Evolutionary conservation across 164 flowering plant genomes (phyloP).

Genomic region (Annona squamosa): DNA sequence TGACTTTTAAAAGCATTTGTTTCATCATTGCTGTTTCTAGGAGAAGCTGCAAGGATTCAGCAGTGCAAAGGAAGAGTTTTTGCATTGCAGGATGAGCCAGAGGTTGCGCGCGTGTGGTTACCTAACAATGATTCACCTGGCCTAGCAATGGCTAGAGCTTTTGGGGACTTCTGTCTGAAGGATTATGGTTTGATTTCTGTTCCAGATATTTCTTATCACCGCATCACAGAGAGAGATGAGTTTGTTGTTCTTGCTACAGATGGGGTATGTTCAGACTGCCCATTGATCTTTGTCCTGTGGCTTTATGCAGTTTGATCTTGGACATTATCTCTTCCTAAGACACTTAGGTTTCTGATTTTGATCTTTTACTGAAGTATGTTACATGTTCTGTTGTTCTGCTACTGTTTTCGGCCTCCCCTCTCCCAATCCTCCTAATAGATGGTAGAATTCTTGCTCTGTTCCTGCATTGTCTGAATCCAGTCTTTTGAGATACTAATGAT

Average conservation of each 20-base stretch:
- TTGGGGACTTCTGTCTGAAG: constrained; percentile 72
- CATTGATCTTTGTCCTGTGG: too few relatives aligned
- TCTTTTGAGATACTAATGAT: too few relatives aligned
- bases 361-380: too few relatives aligned
- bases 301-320: too few relatives aligned
- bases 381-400: too few relatives aligned
- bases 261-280: constrained; percentile 41
- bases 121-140: constrained; percentile 83
- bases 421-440: too few relatives aligned
- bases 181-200: constrained; percentile 69
- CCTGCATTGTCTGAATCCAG: too few relatives aligned
- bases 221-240: constrained; percentile 46
- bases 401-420: too few relatives aligned
- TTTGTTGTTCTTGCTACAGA: constrained; percentile 63
- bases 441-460: too few relatives aligned
- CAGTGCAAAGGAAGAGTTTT: constrained; percentile 92
- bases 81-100: constrained; percentile 97
- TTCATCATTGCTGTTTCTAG: constrained; percentile 25
- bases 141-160: constrained; percentile 75
- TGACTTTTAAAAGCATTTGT: not conserved
- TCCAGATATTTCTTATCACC: constrained; percentile 54
- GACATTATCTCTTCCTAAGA: too few relatives aligned
- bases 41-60: constrained; percentile 94
- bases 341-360: too few relatives aligned
- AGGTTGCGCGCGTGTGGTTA: constrained; percentile 83